A percentile compares a stretch with the other conserved stretches of the same genome.
These are phyloP conservation scores for Grigorovia yakushimaensis DNA, from an alignment of 805 yeast species.

Conservation along the genomic window DNA sequence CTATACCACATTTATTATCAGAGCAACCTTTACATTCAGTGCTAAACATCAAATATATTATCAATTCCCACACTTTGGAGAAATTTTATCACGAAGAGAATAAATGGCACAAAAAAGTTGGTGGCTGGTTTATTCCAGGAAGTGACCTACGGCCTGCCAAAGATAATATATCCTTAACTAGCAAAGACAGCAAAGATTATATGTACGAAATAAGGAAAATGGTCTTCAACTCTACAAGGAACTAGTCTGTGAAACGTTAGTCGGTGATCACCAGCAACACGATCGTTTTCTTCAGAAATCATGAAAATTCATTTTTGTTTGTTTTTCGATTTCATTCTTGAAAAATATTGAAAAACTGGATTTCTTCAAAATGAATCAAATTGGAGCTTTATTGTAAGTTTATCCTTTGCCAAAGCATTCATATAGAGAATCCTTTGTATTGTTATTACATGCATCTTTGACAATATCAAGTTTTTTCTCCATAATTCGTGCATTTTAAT, in stretches of 20 bases:
- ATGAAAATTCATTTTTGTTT: neutral
- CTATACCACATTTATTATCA: conserved; percentile 11
- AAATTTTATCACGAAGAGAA: conserved; percentile 28
- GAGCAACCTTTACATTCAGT: conserved; percentile 9
- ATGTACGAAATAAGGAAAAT: conserved; percentile 29
- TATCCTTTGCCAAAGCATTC: too few relatives aligned
- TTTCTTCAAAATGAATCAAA: neutral
- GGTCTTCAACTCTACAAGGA: conserved; percentile 27
- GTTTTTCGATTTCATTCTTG: neutral
- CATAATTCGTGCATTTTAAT: too few relatives aligned
- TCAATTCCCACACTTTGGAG: conserved; percentile 11
- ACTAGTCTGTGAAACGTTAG: conserved; percentile 2
- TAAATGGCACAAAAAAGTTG: conserved; percentile 25
- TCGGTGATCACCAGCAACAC: too few relatives aligned
- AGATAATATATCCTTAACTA: conserved; percentile 10
- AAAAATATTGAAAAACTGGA: neutral
- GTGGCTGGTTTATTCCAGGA: conserved; percentile 22
- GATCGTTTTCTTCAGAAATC: neutral
- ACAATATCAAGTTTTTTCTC: too few relatives aligned
- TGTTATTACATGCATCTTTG: too few relatives aligned
- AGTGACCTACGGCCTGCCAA: conserved; percentile 6
- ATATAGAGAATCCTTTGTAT: too few relatives aligned
- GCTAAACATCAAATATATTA: neutral
- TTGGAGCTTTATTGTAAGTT: neutral
- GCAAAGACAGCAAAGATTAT: conserved; percentile 15